These are phyloP conservation scores for Apiosordaria backusii DNA, from an alignment of 495 filamentous ascomycete genomes.

Conservation along the genomic window DNA sequence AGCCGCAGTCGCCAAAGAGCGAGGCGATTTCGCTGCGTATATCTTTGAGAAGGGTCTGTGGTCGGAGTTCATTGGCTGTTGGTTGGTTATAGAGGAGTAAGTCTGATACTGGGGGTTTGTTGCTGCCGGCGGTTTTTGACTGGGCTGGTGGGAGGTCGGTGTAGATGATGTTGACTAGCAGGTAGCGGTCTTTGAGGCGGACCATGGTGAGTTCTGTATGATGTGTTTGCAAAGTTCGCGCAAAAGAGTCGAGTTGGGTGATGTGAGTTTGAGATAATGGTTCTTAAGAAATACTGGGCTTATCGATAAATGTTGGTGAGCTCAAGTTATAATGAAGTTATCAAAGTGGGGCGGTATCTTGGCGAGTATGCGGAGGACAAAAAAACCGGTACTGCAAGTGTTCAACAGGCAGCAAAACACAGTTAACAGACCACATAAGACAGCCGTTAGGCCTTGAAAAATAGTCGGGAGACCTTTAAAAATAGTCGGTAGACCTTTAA, in stretches of 20 bases:
- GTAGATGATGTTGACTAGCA: conserved; percentile 88
- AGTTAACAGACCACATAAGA: too few species aligned
- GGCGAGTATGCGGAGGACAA: too few species aligned
- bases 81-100: conserved; percentile 72
- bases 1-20: conserved; percentile 89
- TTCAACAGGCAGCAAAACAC: too few species aligned
- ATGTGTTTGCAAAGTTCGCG: not conserved
- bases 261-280: not conserved
- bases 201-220: conserved; percentile 62
- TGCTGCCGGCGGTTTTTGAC: conserved; percentile 23
- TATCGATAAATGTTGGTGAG: not conserved
- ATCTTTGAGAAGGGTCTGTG: conserved; percentile 58
- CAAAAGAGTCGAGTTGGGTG: not conserved
- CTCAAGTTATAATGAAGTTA: not conserved
- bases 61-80: conserved; percentile 62
- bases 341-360: not conserved
- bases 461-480: too few species aligned
- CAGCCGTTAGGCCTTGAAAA: too few species aligned
- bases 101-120: conserved; percentile 42
- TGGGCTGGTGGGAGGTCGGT: conserved; percentile 52
- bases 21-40: conserved; percentile 64
- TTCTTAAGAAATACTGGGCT: not conserved
- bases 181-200: conserved; percentile 90
- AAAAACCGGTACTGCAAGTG: too few species aligned
- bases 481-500: too few species aligned